Base-by-base conservation (phyloP, 176 grass and related monocot species). In the Ananas comosus region DNA sequence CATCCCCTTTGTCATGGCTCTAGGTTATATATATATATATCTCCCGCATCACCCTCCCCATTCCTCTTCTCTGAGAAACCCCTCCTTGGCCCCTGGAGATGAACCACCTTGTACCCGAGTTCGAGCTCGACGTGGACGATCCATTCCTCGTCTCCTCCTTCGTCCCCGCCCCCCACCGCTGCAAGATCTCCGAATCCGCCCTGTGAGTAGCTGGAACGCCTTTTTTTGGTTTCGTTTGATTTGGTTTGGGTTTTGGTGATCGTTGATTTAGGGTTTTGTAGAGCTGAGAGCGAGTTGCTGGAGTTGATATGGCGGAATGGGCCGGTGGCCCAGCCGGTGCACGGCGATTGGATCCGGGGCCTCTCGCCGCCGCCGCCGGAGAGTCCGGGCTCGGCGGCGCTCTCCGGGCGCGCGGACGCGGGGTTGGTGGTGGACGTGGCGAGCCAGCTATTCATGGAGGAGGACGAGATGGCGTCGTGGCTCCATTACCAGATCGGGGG, bases 221-320 rank as follows among this genome's bases (percentile, higher is more conserved):
- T n/a, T n/a, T 59, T 8, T 14, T 16, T 22, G 56, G 52, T 56
- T 56, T 56, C 16, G 7, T 61, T 16, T n/a, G 56, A 61, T 61
- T 10, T 2, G 4, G 21, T 61, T 58, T 61, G 2, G 33, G 33
- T 21, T 21, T 18, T 61, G 56, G 17, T 22, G 17, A 10, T 61
- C 2, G 13, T 61, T 61, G 16, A 19, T 16, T 61, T 22, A 12
- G 24, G 21, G 11, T 78, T 54, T 67, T 21, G 12, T 18, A 78
- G 74, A 22, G 11, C 51, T 1, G 75, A 74, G 21, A 22, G 50
- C 16, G 74, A 78, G 63, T n/a, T 71, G 53, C 50, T 78, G 59
- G 74, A 73, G 52, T 63, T 83, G 63, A 49, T 73, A 28, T 83
- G 63, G 81, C 18, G 23, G 23, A 78, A 78, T 11, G 69, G 64